A percentile compares a stretch with the other conserved stretches of the same genome.
These are phyloP conservation scores for Saccharomyces kudriavzevii DNA, from an alignment of 805 yeast genomes.

Conservation along the genomic window DNA sequence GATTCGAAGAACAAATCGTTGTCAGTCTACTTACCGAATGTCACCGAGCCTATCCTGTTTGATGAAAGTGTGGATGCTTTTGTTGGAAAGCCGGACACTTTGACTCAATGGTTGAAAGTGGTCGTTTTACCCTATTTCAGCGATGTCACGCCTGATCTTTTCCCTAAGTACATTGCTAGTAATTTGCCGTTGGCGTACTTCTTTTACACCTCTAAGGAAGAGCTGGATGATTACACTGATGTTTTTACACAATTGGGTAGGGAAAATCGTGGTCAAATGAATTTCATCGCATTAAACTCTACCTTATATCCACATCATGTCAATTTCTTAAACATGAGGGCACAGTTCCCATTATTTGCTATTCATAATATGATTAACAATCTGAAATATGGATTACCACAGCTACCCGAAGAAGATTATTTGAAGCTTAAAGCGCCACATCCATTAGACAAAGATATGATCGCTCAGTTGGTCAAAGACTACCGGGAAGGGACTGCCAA, in stretches of 20 bases:
- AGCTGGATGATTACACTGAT: constrained; percentile 48
- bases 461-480: constrained; percentile 54
- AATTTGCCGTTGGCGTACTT: constrained; percentile 78
- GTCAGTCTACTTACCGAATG: constrained; percentile 27
- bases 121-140: constrained; percentile 81
- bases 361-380: constrained; percentile 66
- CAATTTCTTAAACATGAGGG: constrained; percentile 71
- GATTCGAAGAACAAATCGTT: constrained; percentile 15
- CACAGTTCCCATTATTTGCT: constrained; percentile 83
- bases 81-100: constrained; percentile 5
- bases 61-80: constrained; percentile 14
- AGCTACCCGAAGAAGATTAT: constrained; percentile 34
- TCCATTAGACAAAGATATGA: constrained; percentile 43
- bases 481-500: constrained; percentile 56
- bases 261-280: constrained; percentile 67
- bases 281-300: constrained; percentile 87
- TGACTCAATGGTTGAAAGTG: constrained; percentile 29
- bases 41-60: constrained; percentile 23
- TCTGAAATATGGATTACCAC: constrained; percentile 72
- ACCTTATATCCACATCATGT: constrained; percentile 77
- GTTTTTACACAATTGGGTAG: constrained; percentile 59
- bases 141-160: constrained; percentile 76
- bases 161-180: constrained; percentile 62
- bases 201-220: constrained; percentile 62
- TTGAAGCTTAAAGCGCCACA: constrained; percentile 12